Conservation (phyloP, 1,139 yeast genomes). For the Debaryomyces sp. region DNA sequence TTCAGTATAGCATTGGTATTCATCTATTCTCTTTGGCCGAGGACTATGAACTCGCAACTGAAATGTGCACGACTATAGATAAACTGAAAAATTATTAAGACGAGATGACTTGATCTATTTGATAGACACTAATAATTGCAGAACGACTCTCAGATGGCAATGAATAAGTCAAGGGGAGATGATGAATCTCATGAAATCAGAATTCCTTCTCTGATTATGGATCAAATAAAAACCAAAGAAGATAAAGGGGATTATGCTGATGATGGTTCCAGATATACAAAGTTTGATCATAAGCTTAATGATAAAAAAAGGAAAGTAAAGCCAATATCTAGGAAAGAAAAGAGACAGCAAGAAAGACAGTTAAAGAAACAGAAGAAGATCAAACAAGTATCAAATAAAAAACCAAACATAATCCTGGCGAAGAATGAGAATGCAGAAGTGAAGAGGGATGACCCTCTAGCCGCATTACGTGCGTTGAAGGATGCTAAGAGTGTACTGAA, state of each 20-base stretch:
- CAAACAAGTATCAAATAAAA: not conserved
- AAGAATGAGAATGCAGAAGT: slow-evolving; percentile 9
- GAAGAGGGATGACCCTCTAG: slow-evolving; percentile 6
- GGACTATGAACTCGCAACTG: not conserved
- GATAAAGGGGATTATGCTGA: slow-evolving; percentile 46
- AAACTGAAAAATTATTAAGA: slow-evolving; percentile 4
- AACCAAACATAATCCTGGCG: not conserved
- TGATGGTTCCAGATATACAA: slow-evolving; percentile 33
- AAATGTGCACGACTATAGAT: slow-evolving; percentile 6
- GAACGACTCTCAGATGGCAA: slow-evolving; percentile 4
- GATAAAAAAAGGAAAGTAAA: slow-evolving; percentile 31
- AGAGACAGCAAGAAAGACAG: slow-evolving; percentile 57
- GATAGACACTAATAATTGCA: slow-evolving; percentile 9
- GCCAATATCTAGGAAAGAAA: slow-evolving; percentile 52
- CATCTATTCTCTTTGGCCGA: not conserved
- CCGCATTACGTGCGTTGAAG: slow-evolving; percentile 15
- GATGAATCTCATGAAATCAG: slow-evolving; percentile 51
- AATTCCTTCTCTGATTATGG: slow-evolving; percentile 68
- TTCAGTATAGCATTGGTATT: not conserved
- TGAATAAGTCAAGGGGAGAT: slow-evolving; percentile 7
- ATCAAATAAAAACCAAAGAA: slow-evolving; percentile 56
- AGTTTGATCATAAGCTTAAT: slow-evolving; percentile 20
- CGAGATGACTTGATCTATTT: slow-evolving; percentile 7
- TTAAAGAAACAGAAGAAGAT: slow-evolving; percentile 50
- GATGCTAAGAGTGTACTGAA: slow-evolving; percentile 6